These are phyloP conservation scores for Ustilago lituana DNA, from an alignment of 1,284 basidiomycete species.

Conservation along the genomic window DNA sequence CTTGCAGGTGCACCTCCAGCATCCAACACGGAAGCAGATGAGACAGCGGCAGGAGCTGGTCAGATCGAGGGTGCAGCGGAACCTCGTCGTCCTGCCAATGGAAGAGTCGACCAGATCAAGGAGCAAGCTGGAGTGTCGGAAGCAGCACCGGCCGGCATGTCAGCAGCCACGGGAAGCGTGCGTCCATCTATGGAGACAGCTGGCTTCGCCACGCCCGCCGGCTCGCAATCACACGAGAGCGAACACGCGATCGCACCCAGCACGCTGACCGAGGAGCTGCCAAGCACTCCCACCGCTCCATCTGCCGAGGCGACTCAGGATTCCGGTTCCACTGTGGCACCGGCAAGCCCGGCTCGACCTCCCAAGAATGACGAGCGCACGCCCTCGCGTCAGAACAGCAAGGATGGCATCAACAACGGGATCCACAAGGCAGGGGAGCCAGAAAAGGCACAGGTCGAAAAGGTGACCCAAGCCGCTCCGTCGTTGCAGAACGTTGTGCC, in stretches of 20 bases:
- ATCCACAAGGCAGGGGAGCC: constrained; percentile 6
- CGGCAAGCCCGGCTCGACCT: constrained; percentile 33
- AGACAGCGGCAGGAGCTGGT: background rate
- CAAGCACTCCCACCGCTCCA: background rate
- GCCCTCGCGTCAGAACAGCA: constrained; percentile 41
- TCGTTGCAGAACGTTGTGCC: constrained; percentile 32
- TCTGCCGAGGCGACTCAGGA: constrained; percentile 17
- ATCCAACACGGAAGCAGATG: background rate
- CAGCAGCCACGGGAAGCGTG: constrained; percentile 15
- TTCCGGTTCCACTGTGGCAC: constrained; percentile 2
- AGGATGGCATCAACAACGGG: constrained; percentile 16
- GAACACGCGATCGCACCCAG: background rate
- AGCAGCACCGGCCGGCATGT: background rate
- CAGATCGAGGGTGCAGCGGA: background rate
- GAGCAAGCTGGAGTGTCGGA: constrained; percentile 14
- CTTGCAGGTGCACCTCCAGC: background rate
- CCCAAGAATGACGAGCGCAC: constrained; percentile 38
- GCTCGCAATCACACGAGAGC: constrained; percentile 15
- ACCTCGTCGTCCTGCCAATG: constrained; percentile 10
- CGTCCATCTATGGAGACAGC: constrained; percentile 29
- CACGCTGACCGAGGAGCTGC: background rate
- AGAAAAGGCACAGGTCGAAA: background rate
- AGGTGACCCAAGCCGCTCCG: constrained; percentile 24
- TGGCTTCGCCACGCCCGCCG: constrained; percentile 20
- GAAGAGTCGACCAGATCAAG: constrained; percentile 34